phyloP scores from a whole-genome alignment of 2,329 filamentous ascomycete species.

The Talaromyces sp. region DNA sequence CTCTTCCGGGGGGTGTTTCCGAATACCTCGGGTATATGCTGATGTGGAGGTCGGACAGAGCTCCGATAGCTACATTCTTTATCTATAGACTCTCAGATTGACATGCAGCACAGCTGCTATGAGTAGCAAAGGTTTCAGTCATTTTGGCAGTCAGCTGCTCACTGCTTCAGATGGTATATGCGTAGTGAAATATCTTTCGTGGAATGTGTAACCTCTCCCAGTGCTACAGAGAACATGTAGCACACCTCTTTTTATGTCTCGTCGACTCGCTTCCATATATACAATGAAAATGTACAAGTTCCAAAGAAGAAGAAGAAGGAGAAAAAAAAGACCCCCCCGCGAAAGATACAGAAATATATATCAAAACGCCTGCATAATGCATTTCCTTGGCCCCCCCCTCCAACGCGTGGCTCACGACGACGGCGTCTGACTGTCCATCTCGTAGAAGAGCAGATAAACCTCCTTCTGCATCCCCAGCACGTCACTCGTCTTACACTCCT shows the following conservation, averaged over 20 bases:
- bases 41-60: not conserved
- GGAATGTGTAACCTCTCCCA: not conserved
- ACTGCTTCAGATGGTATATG: not conserved
- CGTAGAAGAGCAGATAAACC: slow-evolving; percentile 95
- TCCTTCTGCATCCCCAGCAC: slow-evolving; percentile 92
- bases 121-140: too few species aligned
- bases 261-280: not conserved
- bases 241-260: not conserved
- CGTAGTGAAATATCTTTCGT: not conserved
- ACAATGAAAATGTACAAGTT: too few species aligned
- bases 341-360: not conserved
- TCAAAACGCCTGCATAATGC: not conserved
- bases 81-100: too few species aligned
- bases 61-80: not conserved
- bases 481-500: slow-evolving; percentile 87
- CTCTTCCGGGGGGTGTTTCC: not conserved
- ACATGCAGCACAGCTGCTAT: too few species aligned
- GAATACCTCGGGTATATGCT: slow-evolving; percentile 13
- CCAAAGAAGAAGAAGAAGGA: too few species aligned
- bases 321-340: not conserved
- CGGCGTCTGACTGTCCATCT: slow-evolving; percentile 59
- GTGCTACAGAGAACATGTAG: not conserved
- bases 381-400: too few species aligned
- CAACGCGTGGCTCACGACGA: not conserved
- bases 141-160: too few species aligned